A percentile compares a stretch with the other conserved stretches of the same genome.
Conservation (phyloP, 2,329 filamentous ascomycete genomes). For the Ascochyta koolunga region DNA sequence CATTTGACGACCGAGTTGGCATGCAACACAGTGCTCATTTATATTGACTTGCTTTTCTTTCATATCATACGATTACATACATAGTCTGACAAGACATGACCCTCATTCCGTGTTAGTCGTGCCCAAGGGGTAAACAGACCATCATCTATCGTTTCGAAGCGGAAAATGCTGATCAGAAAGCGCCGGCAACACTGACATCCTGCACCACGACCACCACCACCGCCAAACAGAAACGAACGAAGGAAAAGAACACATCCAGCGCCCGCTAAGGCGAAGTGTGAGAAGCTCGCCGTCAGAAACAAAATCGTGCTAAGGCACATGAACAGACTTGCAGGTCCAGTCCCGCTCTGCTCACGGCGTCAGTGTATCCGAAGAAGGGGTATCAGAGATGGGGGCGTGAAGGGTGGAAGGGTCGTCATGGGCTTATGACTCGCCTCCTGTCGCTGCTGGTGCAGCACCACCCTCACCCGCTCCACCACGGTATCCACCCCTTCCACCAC, state of each 20-base stretch:
- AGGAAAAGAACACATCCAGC: conserved; percentile 30
- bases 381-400: conserved; percentile 35
- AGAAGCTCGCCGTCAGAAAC: conserved; percentile 24
- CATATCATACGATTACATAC: conserved; percentile 26
- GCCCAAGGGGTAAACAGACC: conserved; percentile 2
- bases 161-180: conserved; percentile 11
- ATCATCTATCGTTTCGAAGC: conserved; percentile 15
- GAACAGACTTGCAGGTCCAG: conserved; percentile 1
- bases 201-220: not conserved
- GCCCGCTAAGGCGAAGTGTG: conserved; percentile 39
- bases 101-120: conserved; percentile 13
- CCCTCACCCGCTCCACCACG: conserved; percentile 44
- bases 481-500: conserved; percentile 33
- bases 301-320: conserved; percentile 10
- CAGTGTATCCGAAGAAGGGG: conserved; percentile 35
- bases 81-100: conserved; percentile 20
- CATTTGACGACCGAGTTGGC: too few species aligned
- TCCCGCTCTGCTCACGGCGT: conserved; percentile 19
- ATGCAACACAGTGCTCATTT: too few species aligned
- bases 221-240: conserved; percentile 18
- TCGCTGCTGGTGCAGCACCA: conserved; percentile 40
- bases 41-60: not conserved
- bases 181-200: conserved; percentile 8
- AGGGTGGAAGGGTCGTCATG: conserved; percentile 17
- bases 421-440: conserved; percentile 47